Evolutionary conservation across 768 basidiomycete species (phyloP).

Genomic region (Agaricus blazei): DNA sequence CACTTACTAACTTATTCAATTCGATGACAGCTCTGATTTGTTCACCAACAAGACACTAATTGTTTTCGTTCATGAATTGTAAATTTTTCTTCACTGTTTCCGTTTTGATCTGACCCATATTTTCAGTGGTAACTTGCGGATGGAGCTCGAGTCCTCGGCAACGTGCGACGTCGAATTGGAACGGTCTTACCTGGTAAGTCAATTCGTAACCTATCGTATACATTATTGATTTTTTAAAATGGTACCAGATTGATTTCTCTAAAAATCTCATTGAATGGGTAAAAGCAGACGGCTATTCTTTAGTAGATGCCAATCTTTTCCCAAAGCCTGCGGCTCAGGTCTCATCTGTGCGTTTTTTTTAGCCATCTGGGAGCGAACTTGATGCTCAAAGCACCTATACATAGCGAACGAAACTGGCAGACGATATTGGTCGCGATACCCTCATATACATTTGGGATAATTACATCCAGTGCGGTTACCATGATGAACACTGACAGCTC

Average conservation of each 20-base stretch:
- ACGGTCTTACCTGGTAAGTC: slow-evolving; percentile 74
- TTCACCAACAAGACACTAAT: slow-evolving; percentile 75
- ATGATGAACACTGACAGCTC: background rate
- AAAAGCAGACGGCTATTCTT: slow-evolving; percentile 53
- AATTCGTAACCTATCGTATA: background rate
- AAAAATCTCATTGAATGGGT: slow-evolving; percentile 79
- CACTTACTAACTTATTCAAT: slow-evolving; percentile 4
- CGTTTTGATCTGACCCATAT: background rate
- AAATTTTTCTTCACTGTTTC: slow-evolving; percentile 10
- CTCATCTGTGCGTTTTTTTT: background rate
- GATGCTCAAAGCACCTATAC: background rate
- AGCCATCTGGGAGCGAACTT: background rate
- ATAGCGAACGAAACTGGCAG: slow-evolving; percentile 36
- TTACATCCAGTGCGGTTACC: slow-evolving; percentile 73
- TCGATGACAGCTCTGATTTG: slow-evolving; percentile 57
- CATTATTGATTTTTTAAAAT: slow-evolving; percentile 4
- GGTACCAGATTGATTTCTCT: slow-evolving; percentile 76
- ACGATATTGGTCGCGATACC: slow-evolving; percentile 50
- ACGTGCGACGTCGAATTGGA: slow-evolving; percentile 74
- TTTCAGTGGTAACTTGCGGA: slow-evolving; percentile 78
- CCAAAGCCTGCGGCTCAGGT: slow-evolving; percentile 41
- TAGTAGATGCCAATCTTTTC: slow-evolving; percentile 86
- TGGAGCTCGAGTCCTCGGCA: slow-evolving; percentile 71
- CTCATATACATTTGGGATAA: slow-evolving; percentile 94
- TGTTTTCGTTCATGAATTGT: slow-evolving; percentile 95